Evolutionary conservation across 192 early-diverging fungal species (phyloP).

Genomic region (Mortierella alpina): DNA sequence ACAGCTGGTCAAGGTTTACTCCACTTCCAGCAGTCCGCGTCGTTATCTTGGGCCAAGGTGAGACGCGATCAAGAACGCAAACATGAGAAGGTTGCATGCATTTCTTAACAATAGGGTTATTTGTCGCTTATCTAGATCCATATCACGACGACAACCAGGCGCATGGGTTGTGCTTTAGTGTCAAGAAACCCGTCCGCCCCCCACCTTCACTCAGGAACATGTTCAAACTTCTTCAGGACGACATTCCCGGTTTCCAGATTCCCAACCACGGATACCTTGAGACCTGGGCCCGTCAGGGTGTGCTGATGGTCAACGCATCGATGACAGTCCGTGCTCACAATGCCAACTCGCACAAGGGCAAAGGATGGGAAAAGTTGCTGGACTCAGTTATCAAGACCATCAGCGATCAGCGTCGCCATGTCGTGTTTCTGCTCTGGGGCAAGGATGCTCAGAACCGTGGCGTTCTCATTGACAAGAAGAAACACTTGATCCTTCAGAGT

Average conservation of each 20-base stretch:
- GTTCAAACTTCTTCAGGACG: constrained; percentile 80
- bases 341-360: constrained; percentile 81
- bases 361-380: constrained; percentile 87
- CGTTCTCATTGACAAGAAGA: constrained; percentile 73
- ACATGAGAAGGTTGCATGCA: background rate
- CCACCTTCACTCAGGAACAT: constrained; percentile 96
- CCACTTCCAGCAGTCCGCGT: constrained; percentile 78
- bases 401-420: constrained; percentile 63
- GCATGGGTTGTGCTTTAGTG: constrained; percentile 94
- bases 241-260: constrained; percentile 74
- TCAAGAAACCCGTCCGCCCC: constrained; percentile 73
- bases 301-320: constrained; percentile 89
- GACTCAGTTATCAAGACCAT: constrained; percentile 84
- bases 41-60: constrained; percentile 95
- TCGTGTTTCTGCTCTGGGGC: constrained; percentile 98
- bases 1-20: constrained; percentile 85
- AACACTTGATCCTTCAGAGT: constrained; percentile 85
- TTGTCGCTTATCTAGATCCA: constrained; percentile 65
- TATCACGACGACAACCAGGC: constrained; percentile 79
- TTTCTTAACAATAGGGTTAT: background rate
- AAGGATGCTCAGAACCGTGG: constrained; percentile 90
- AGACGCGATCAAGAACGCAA: background rate
- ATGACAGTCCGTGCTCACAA: constrained; percentile 86
- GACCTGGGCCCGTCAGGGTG: constrained; percentile 88
- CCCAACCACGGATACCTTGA: constrained; percentile 86